Conservation (phyloP, 768 basidiomycete genomes). For the Lactarius psammicola region DNA sequence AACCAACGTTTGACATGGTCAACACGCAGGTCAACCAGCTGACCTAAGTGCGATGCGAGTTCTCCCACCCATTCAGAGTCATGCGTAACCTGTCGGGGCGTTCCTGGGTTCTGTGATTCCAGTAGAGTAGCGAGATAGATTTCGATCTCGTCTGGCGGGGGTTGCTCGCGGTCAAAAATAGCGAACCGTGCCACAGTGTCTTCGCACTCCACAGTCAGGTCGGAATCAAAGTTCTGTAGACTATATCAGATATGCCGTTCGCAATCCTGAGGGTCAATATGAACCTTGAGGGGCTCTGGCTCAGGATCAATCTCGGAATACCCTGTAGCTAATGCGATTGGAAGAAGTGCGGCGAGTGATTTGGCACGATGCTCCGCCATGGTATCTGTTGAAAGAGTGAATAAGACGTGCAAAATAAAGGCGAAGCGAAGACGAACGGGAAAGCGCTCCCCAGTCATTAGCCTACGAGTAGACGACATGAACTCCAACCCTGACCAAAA, state of each 20-base stretch:
- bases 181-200: constrained; percentile 41
- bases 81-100: constrained; percentile 36
- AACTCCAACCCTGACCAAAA: neutral
- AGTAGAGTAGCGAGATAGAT: constrained; percentile 30
- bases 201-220: constrained; percentile 38
- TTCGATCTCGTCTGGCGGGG: constrained; percentile 32
- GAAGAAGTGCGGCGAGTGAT: constrained; percentile 41
- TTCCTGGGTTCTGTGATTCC: constrained; percentile 35
- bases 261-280: neutral
- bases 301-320: constrained; percentile 46
- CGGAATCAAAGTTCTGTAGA: constrained; percentile 52
- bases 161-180: constrained; percentile 31
- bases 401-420: neutral
- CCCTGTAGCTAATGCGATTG: constrained; percentile 49
- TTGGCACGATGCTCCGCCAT: constrained; percentile 47
- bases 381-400: constrained; percentile 39
- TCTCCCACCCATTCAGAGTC: constrained; percentile 45
- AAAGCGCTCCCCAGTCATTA: constrained; percentile 66
- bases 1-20: constrained; percentile 53
- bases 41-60: constrained; percentile 41
- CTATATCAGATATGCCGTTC: neutral
- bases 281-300: constrained; percentile 51
- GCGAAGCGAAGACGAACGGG: constrained; percentile 44
- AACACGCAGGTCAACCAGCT: constrained; percentile 44
- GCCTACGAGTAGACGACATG: constrained; percentile 37